phyloP scores from a whole-genome alignment of 2,329 filamentous ascomycete species.

The Incumbomyces delicatus region DNA sequence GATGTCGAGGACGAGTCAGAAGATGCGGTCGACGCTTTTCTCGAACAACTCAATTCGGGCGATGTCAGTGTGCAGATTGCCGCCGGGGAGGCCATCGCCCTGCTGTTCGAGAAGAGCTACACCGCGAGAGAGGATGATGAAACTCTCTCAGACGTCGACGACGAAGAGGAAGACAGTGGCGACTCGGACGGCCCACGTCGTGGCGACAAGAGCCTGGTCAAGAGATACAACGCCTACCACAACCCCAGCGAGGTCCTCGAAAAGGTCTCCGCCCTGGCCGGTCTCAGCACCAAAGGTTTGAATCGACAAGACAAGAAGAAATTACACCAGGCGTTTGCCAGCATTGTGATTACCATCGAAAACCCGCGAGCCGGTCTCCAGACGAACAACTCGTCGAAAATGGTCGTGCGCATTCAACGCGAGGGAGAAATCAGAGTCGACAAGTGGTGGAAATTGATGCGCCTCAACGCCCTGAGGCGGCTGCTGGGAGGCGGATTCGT shows the following conservation, averaged over 20 bases:
- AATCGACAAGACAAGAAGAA: slow-evolving; percentile 58
- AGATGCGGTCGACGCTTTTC: slow-evolving; percentile 66
- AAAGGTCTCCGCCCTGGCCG: slow-evolving; percentile 50
- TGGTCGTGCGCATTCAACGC: slow-evolving; percentile 51
- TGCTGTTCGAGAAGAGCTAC: slow-evolving; percentile 68
- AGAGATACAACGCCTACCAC: slow-evolving; percentile 59
- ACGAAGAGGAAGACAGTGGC: slow-evolving; percentile 29
- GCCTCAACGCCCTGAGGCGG: slow-evolving; percentile 51
- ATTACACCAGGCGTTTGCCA: slow-evolving; percentile 56
- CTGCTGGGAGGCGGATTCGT: slow-evolving; percentile 54
- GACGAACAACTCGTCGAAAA: slow-evolving; percentile 54
- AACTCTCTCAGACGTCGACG: slow-evolving; percentile 33
- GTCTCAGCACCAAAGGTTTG: slow-evolving; percentile 50
- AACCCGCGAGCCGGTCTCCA: slow-evolving; percentile 57
- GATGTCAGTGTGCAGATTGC: slow-evolving; percentile 65
- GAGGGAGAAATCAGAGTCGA: slow-evolving; percentile 55
- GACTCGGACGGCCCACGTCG: slow-evolving; percentile 28
- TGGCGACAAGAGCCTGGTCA: slow-evolving; percentile 39
- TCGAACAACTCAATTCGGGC: slow-evolving; percentile 72
- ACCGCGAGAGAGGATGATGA: slow-evolving; percentile 50
- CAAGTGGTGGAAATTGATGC: slow-evolving; percentile 63
- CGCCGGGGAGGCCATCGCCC: slow-evolving; percentile 69
- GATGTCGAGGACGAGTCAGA: slow-evolving; percentile 64
- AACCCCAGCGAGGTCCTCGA: slow-evolving; percentile 52
- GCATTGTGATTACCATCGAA: slow-evolving; percentile 57